Evolutionary conservation across 192 early-diverging fungal species (phyloP).

Genomic region (Coemansia furcata): DNA sequence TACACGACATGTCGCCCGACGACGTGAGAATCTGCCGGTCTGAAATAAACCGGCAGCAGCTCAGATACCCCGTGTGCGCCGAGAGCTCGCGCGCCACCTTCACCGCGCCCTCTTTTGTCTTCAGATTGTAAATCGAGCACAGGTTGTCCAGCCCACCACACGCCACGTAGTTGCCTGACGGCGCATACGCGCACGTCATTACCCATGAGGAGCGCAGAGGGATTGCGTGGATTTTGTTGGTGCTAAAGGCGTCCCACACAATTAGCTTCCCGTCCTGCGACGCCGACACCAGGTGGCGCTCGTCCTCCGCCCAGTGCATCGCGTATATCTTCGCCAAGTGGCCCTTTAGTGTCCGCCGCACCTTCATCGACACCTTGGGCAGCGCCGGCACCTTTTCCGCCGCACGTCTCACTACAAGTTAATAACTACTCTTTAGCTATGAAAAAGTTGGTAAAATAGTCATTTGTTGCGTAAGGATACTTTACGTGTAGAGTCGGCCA

Average conservation of each 20-base stretch:
- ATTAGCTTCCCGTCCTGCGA: constrained; percentile 99
- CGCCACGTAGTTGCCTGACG: constrained; percentile 97
- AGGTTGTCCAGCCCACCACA: constrained; percentile 99
- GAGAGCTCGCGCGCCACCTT: constrained; percentile 93
- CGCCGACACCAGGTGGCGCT: constrained; percentile 94
- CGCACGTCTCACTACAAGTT: constrained; percentile 74
- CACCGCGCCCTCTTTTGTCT: constrained; percentile 89
- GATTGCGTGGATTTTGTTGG: constrained; percentile 99
- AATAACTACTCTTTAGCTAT: background rate
- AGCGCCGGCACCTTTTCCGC: constrained; percentile 83
- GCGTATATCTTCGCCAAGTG: constrained; percentile 99
- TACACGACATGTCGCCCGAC: constrained; percentile 98
- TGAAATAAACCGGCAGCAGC: constrained; percentile 94
- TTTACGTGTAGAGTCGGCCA: constrained; percentile 94
- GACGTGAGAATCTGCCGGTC: constrained; percentile 95
- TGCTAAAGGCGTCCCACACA: constrained; percentile 98
- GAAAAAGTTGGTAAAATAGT: no score
- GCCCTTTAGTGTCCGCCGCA: constrained; percentile 94
- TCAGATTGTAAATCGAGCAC: constrained; percentile 98
- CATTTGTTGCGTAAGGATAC: constrained; percentile 18
- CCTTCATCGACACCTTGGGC: constrained; percentile 91
- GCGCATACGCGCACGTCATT: constrained; percentile 99
- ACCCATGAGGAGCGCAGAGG: constrained; percentile 99
- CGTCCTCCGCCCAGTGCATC: constrained; percentile 99
- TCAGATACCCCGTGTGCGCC: constrained; percentile 97